Conservation (phyloP, 306 rosid species). For the Biancaea sappan region DNA sequence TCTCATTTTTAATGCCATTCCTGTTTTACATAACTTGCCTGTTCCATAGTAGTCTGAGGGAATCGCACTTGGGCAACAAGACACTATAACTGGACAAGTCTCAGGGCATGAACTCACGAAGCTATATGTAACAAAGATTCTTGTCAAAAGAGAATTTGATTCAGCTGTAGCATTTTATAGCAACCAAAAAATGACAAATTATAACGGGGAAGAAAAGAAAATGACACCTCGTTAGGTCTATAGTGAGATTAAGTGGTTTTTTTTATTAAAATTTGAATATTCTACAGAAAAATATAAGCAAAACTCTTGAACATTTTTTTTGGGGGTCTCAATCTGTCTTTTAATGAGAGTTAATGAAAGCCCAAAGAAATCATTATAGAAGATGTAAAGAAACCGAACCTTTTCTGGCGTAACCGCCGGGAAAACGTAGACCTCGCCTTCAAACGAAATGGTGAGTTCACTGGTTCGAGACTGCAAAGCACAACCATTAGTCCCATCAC, state of each 20-base stretch:
- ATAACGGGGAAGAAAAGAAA: not conserved
- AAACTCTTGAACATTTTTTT: not conserved
- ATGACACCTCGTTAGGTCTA: not conserved
- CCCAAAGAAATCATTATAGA: not conserved
- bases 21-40: not conserved
- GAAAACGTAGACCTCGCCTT: conserved; percentile 78
- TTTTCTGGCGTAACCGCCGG: conserved; percentile 71
- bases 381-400: conserved; percentile 36
- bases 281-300: not conserved
- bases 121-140: not conserved
- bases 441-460: conserved; percentile 73
- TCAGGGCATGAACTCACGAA: not conserved
- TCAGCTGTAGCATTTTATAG: not conserved
- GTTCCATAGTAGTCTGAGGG: not conserved
- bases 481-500: conserved; percentile 29
- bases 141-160: not conserved
- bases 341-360: not conserved
- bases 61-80: not conserved
- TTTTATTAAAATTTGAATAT: not conserved
- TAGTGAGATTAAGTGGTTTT: not conserved
- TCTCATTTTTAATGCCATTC: not conserved
- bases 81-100: not conserved
- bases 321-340: not conserved
- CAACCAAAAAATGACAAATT: not conserved
- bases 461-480: conserved; percentile 44